These are phyloP conservation scores for Candida sojae DNA, from an alignment of 1,139 yeast species.

Conservation along the genomic window DNA sequence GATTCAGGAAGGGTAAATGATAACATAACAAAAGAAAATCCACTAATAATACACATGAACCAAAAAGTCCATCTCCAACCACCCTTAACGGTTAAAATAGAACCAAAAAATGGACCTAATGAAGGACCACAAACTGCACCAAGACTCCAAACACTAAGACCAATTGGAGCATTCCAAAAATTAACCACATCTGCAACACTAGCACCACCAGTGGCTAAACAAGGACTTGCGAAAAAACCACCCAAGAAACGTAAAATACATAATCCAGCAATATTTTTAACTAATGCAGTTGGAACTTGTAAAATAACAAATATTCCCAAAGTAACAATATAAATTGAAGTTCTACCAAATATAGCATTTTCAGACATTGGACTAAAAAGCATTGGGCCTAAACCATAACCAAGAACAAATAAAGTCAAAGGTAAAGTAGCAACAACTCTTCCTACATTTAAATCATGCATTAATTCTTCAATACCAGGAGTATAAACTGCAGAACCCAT, in stretches of 20 bases:
- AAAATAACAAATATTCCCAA: constrained; percentile 29
- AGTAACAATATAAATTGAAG: constrained; percentile 32
- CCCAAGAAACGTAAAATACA: constrained; percentile 32
- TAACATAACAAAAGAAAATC: constrained; percentile 31
- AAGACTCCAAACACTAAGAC: constrained; percentile 31
- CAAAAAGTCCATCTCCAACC: constrained; percentile 51
- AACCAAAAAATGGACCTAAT: constrained; percentile 35
- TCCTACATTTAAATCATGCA: constrained; percentile 44
- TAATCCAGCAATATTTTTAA: constrained; percentile 30
- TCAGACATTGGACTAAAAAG: constrained; percentile 58
- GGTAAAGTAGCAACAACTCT: constrained; percentile 48
- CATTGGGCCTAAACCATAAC: constrained; percentile 60
- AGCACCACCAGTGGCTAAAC: constrained; percentile 42
- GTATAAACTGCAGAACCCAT: constrained; percentile 32
- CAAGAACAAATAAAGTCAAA: constrained; percentile 42
- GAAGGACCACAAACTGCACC: constrained; percentile 36
- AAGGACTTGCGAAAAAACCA: constrained; percentile 39
- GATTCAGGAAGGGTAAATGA: constrained; percentile 53
- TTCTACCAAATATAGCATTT: constrained; percentile 52
- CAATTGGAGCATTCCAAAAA: constrained; percentile 26
- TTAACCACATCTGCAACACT: constrained; percentile 30
- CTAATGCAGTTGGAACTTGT: constrained; percentile 37
- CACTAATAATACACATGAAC: constrained; percentile 41
- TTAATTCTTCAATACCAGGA: constrained; percentile 34
- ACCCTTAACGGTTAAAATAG: constrained; percentile 23